Evolutionary conservation across 2,329 filamentous ascomycete genomes (phyloP).

Genomic region (Xylariaceae sp.): DNA sequence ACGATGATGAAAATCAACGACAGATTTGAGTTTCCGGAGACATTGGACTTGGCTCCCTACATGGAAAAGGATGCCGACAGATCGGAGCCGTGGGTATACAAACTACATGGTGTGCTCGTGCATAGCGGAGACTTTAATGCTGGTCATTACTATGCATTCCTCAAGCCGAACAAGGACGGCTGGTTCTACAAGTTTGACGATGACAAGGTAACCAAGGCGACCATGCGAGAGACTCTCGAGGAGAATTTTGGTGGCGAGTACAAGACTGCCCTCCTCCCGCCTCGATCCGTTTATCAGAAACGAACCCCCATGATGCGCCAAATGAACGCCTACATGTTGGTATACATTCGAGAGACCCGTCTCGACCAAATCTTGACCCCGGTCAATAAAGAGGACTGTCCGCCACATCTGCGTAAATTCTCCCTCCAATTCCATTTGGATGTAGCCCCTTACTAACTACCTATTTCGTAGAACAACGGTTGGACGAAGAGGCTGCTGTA

Average conservation of each 20-base stretch:
- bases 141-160: slow-evolving; percentile 95
- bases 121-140: slow-evolving; percentile 96
- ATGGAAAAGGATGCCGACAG: slow-evolving; percentile 79
- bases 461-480: slow-evolving; percentile 52
- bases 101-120: slow-evolving; percentile 89
- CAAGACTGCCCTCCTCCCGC: slow-evolving; percentile 43
- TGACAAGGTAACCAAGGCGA: slow-evolving; percentile 92
- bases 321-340: slow-evolving; percentile 96
- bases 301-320: slow-evolving; percentile 57
- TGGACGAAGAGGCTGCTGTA: slow-evolving; percentile 75
- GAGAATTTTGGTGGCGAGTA: slow-evolving; percentile 97
- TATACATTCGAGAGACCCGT: slow-evolving; percentile 85
- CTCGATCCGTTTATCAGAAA: slow-evolving; percentile 47
- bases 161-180: slow-evolving; percentile 89
- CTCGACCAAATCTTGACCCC: slow-evolving; percentile 77
- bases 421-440: slow-evolving; percentile 23
- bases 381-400: slow-evolving; percentile 72
- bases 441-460: slow-evolving; percentile 11
- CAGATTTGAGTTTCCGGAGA: slow-evolving; percentile 81
- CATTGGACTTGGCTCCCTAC: slow-evolving; percentile 80
- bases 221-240: slow-evolving; percentile 83
- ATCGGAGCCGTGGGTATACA: slow-evolving; percentile 86
- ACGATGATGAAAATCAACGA: slow-evolving; percentile 99
- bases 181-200: slow-evolving; percentile 98
- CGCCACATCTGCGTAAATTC: slow-evolving; percentile 67